A percentile compares a stretch with the other conserved stretches of the same genome.
Evolutionary conservation across 441 rosid genomes (phyloP).

Genomic region (Pelargonium australe): DNA sequence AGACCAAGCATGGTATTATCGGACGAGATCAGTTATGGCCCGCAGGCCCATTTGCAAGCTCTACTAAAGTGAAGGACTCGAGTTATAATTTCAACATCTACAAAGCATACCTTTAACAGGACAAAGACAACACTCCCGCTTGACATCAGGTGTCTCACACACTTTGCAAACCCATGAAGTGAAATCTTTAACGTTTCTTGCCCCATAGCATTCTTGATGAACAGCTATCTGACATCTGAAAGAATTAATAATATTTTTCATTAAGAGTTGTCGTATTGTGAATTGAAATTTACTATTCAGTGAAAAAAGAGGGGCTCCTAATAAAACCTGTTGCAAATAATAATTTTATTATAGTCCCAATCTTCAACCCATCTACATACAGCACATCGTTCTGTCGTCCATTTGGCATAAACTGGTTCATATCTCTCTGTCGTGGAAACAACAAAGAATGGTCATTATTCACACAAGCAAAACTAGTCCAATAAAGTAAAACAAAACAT

Average conservation of each 20-base stretch:
- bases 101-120: slow-evolving; percentile 74
- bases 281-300: slow-evolving; percentile 2
- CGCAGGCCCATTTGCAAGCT: too few relatives aligned
- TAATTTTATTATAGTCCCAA: slow-evolving; percentile 99
- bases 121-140: slow-evolving; percentile 96
- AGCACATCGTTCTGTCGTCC: slow-evolving; percentile 99
- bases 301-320: neutral
- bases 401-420: slow-evolving; percentile 73
- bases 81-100: neutral
- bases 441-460: slow-evolving; percentile 16
- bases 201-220: slow-evolving; percentile 99
- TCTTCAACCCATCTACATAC: slow-evolving; percentile 99
- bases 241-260: slow-evolving; percentile 8
- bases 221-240: slow-evolving; percentile 97
- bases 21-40: too few relatives aligned
- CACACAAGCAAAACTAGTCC: slow-evolving; percentile 7
- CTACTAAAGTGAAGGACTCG: too few relatives aligned
- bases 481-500: slow-evolving; percentile 5
- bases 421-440: slow-evolving; percentile 54
- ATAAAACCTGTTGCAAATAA: slow-evolving; percentile 86
- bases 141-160: slow-evolving; percentile 84
- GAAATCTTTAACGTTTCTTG: slow-evolving; percentile 80
- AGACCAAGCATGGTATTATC: too few relatives aligned
- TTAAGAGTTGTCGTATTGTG: neutral
- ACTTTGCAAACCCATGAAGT: slow-evolving; percentile 99